Evolutionary conservation across 257 asterid genomes (phyloP).

Genomic region (Parsonsia alboflavescens): DNA sequence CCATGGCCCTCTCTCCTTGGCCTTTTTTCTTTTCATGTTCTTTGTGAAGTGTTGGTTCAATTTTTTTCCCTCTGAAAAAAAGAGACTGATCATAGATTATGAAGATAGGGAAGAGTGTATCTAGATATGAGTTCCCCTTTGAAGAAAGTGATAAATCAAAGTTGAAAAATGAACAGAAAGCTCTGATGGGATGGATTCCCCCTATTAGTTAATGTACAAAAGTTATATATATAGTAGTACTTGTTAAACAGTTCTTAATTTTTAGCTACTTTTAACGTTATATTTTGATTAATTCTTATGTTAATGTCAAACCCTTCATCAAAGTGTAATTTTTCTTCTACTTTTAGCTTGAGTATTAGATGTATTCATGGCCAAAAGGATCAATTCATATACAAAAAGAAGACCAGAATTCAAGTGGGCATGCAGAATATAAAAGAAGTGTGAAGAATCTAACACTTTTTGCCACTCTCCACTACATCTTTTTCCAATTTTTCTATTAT

Average conservation of each 20-base stretch:
- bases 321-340: background rate
- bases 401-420: background rate
- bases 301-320: background rate
- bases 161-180: conserved; percentile 9
- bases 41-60: conserved; percentile 16
- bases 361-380: background rate
- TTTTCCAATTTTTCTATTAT: background rate
- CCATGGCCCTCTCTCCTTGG: background rate
- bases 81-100: conserved; percentile 6
- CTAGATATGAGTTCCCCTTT: background rate
- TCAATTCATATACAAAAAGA: background rate
- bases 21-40: conserved; percentile 3
- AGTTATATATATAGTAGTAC: background rate
- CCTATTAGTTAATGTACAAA: conserved; percentile 2
- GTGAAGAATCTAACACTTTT: background rate
- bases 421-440: background rate
- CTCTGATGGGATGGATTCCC: background rate
- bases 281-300: background rate
- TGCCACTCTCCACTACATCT: background rate
- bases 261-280: background rate
- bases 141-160: conserved; percentile 9
- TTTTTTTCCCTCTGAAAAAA: background rate
- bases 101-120: background rate
- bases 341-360: conserved; percentile 4
- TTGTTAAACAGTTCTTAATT: too few relatives aligned